Conservation (phyloP, 2,329 filamentous ascomycete species). For the Alternaria alternata region DNA sequence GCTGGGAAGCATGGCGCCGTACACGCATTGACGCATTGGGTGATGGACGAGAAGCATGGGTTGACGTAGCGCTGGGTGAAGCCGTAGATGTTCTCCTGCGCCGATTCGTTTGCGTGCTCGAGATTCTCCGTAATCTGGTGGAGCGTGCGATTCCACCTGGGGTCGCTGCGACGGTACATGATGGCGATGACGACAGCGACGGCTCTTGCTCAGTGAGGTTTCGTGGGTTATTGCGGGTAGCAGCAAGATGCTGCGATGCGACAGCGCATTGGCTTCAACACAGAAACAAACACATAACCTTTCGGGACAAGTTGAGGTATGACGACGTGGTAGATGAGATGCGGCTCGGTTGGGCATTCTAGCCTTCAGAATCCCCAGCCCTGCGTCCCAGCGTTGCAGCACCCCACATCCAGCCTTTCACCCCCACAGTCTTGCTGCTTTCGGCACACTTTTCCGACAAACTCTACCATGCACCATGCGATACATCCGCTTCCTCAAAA, state of each 20-base stretch:
- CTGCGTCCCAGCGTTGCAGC: conserved; percentile 3
- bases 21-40: conserved; percentile 70
- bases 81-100: conserved; percentile 89
- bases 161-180: conserved; percentile 74
- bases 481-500: conserved; percentile 74
- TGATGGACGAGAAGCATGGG: conserved; percentile 77
- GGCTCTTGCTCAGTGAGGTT: conserved; percentile 7
- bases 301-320: conserved; percentile 4
- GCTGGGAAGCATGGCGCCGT: conserved; percentile 77
- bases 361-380: conserved; percentile 8
- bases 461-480: conserved; percentile 45
- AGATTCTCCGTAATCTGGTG: conserved; percentile 92
- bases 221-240: conserved; percentile 18
- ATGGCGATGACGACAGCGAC: conserved; percentile 48
- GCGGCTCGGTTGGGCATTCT: conserved; percentile 16
- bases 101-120: conserved; percentile 87
- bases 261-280: conserved; percentile 36
- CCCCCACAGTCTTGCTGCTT: conserved; percentile 13
- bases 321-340: conserved; percentile 15
- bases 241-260: conserved; percentile 30
- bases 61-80: conserved; percentile 85
- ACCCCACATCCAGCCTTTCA: conserved; percentile 25
- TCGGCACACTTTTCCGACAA: not conserved
- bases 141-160: conserved; percentile 89
- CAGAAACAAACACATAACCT: conserved; percentile 10